Base-by-base conservation (phyloP, 331 rosid genomes). In the Cydonia oblonga region DNA sequence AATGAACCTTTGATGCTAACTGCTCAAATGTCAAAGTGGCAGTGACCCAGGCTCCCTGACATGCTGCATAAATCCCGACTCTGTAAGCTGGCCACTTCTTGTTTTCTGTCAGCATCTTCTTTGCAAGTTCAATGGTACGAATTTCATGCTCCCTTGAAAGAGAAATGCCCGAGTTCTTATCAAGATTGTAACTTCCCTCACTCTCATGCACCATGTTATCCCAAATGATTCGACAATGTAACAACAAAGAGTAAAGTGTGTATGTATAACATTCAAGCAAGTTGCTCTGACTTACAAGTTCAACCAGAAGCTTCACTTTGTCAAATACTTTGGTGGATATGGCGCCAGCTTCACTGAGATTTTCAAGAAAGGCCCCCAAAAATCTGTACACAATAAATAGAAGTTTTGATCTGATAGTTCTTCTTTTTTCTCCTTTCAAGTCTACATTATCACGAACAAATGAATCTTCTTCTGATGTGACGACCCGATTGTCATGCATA, bases 41-140 rank as follows among this genome's bases (percentile, higher is more conserved):
- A 10, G 82, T 54, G 61, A 61, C 63, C 89, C 90, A 81, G 42
- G 84, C 77, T 32, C 93, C 93, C 61, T 86, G 86, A 80, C 90
- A 73, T 44, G 81, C 85, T 29, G 86, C 84, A 70, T 74, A 68
- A 26, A 38, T 74, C 78, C 89, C 89, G 12, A 76, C 76, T 79
- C 66, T 84, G 69, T 88, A 88, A 56, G 86, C 86, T 68, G 79
- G 64, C 93, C 93, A 88, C 54, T 78, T 65, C 20, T 74, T 69
- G 42, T 72, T 75, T 70, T 79, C 81, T 19, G 72, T 57, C 80
- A 86, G 64, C 64, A 82, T 28, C 74, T 33, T 85, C 33, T 77
- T 83, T 58, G 88, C 80, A 73, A 42, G 24, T 38, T 81, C 71
- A 4, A 81, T 51, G 2, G 75, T 76, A 67, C 70, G 35, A 77